phyloP scores from a whole-genome alignment of 768 basidiomycete genomes.

The Boletellus sp. region DNA sequence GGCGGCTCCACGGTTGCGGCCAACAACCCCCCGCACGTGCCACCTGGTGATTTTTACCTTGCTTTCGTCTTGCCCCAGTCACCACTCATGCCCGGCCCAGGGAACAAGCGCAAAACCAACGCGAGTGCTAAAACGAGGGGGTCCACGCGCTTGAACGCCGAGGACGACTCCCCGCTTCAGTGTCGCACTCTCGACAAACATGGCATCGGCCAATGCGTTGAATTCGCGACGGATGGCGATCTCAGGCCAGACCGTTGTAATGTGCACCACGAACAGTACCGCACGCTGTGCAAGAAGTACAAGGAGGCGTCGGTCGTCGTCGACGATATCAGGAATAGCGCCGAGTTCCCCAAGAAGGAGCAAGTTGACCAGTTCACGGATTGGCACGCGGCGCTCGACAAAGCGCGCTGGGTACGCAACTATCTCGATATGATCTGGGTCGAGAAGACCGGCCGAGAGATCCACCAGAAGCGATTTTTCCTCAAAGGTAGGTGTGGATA shows the following conservation, averaged over 20 bases:
- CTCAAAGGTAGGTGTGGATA: conserved; percentile 23
- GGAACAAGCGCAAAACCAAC: no score
- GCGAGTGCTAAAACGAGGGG: no score
- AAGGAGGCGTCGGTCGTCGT: conserved; percentile 27
- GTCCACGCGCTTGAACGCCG: no score
- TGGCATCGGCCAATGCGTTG: conserved; percentile 22
- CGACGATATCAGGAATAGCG: conserved; percentile 11
- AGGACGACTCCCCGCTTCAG: neutral
- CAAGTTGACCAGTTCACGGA: conserved; percentile 14
- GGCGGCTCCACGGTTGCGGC: no score
- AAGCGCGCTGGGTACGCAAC: conserved; percentile 19
- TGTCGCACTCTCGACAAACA: conserved; percentile 25
- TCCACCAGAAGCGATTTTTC: conserved; percentile 32
- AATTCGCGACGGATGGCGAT: conserved; percentile 18
- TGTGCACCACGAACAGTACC: conserved; percentile 26
- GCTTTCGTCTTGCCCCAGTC: no score
- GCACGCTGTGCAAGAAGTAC: conserved; percentile 22
- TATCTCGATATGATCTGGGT: conserved; percentile 33
- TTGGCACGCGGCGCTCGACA: conserved; percentile 13
- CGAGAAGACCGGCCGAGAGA: conserved; percentile 29
- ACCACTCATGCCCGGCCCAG: no score
- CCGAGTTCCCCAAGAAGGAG: conserved; percentile 16
- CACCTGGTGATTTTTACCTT: no score
- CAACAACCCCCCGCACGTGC: no score
- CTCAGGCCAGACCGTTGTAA: conserved; percentile 18